Evolutionary conservation across 768 basidiomycete species (phyloP).

Genomic region (Candolleomyces efflorescens): DNA sequence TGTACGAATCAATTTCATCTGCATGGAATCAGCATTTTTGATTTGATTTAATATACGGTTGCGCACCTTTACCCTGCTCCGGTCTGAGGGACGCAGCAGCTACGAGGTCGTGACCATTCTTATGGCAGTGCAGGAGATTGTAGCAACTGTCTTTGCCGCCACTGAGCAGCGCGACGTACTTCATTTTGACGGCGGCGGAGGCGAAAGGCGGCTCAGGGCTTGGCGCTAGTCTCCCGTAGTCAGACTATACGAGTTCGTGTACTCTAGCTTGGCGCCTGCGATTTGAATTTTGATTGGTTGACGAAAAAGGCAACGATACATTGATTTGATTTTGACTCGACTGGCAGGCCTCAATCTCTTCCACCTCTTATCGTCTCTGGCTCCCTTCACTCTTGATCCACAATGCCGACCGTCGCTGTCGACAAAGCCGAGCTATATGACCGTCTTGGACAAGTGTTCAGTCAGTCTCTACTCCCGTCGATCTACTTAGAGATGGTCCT

Average conservation of each 20-base stretch:
- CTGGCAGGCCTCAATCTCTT: slow-evolving; percentile 1
- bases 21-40: slow-evolving; percentile 13
- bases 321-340: slow-evolving; percentile 21
- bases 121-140: slow-evolving; percentile 85
- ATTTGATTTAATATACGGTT: slow-evolving; percentile 7
- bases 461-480: slow-evolving; percentile 36
- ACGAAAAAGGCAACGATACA: slow-evolving; percentile 19
- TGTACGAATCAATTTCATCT: slow-evolving; percentile 98
- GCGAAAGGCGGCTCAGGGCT: slow-evolving; percentile 14
- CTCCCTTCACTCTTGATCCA: slow-evolving; percentile 5
- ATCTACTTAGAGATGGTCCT: background rate
- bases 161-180: slow-evolving; percentile 90
- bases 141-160: slow-evolving; percentile 98
- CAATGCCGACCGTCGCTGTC: slow-evolving; percentile 93
- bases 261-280: no score
- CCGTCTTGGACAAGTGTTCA: slow-evolving; percentile 76
- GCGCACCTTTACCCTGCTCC: slow-evolving; percentile 74
- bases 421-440: slow-evolving; percentile 95
- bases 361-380: background rate
- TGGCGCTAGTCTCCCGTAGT: no score
- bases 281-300: slow-evolving; percentile 4
- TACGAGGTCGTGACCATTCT: slow-evolving; percentile 82
- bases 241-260: no score
- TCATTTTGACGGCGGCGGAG: slow-evolving; percentile 47
- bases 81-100: slow-evolving; percentile 90